Evolutionary conservation across 1,284 basidiomycete species (phyloP).

Genomic region (Heterobasidion annosum): DNA sequence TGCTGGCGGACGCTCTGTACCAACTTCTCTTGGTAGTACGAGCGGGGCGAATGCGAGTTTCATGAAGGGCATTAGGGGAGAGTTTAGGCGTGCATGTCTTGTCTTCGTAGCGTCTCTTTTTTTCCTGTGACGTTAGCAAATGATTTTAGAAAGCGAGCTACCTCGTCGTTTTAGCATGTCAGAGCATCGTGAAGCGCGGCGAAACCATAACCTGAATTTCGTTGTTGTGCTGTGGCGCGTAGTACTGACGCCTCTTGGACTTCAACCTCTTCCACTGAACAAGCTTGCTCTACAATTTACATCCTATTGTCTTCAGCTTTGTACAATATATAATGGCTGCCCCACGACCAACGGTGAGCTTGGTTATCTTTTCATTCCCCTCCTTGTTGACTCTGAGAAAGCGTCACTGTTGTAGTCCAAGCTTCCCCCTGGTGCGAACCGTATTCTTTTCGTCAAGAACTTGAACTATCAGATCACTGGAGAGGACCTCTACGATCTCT

Average conservation of each 20-base stretch:
- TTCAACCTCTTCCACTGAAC: no score
- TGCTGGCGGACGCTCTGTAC: neutral
- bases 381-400: neutral
- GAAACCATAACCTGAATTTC: neutral
- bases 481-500: constrained; percentile 93
- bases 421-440: constrained; percentile 76
- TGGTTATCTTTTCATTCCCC: neutral
- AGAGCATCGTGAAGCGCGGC: neutral
- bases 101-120: no score
- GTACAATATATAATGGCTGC: constrained; percentile 37
- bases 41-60: no score
- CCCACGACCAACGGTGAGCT: constrained; percentile 53
- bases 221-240: neutral
- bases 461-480: constrained; percentile 93
- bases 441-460: constrained; percentile 84
- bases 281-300: no score
- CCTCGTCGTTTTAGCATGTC: no score
- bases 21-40: no score
- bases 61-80: no score
- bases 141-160: no score
- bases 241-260: no score
- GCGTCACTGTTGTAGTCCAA: constrained; percentile 44
- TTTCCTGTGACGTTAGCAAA: no score
- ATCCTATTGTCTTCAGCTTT: neutral
- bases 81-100: no score